A percentile compares a stretch with the other conserved stretches of the same genome.
Conservation (phyloP, 441 rosid genomes). For the Geranium incanum region DNA sequence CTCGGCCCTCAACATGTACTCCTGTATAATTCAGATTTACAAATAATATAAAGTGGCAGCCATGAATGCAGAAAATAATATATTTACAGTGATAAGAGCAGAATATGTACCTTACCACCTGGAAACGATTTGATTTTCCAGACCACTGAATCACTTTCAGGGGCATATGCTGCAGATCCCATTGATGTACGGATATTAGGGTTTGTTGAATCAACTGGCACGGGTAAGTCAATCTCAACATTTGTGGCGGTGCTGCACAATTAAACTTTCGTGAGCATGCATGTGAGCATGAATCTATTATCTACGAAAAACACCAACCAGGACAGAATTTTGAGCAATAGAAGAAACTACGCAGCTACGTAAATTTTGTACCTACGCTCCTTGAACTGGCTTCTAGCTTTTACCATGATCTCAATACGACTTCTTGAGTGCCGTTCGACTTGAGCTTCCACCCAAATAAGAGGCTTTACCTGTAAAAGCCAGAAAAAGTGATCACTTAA, state of each 20-base stretch:
- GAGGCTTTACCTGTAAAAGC: constrained; percentile 75
- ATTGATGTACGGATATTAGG: constrained; percentile 85
- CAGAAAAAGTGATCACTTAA: background rate
- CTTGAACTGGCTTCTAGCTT: constrained; percentile 98
- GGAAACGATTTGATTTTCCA: constrained; percentile 66
- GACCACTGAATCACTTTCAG: constrained; percentile 84
- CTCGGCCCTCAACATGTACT: constrained; percentile 96
- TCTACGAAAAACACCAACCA: background rate
- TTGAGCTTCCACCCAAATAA: constrained; percentile 98
- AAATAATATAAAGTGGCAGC: constrained; percentile 10
- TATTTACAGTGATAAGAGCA: constrained; percentile 3
- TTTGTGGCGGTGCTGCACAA: constrained; percentile 75
- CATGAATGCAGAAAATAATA: constrained; percentile 6
- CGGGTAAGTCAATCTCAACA: constrained; percentile 56
- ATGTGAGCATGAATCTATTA: background rate
- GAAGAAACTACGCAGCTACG: background rate
- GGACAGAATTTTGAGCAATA: background rate
- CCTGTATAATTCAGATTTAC: constrained; percentile 37
- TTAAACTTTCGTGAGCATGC: constrained; percentile 15
- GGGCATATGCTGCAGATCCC: constrained; percentile 93
- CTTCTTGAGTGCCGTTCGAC: constrained; percentile 98
- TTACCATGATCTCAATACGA: constrained; percentile 85
- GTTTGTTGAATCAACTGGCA: constrained; percentile 84
- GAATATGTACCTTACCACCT: constrained; percentile 69
- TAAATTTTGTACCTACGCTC: constrained; percentile 66